Conservation (phyloP, 352 stramenopile species). For the Pythium periplocum region DNA sequence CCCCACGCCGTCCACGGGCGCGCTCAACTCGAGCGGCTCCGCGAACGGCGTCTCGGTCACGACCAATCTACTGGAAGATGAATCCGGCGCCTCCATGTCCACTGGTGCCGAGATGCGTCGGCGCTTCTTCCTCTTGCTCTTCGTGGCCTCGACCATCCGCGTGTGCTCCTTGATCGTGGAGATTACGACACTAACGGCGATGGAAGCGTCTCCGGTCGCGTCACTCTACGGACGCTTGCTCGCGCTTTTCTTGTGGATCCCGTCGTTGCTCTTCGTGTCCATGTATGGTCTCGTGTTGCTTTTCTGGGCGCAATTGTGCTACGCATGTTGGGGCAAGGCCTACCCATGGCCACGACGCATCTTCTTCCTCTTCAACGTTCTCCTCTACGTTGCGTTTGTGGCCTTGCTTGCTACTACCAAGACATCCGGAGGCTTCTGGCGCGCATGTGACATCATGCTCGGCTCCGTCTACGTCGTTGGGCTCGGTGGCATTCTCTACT, state of each 20-base stretch:
- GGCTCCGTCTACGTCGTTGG: conserved; percentile 57
- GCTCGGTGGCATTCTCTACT: conserved; percentile 71
- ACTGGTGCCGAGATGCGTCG: conserved; percentile 73
- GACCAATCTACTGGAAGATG: conserved; percentile 44
- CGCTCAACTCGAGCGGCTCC: no score
- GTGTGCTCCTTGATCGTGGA: conserved; percentile 57
- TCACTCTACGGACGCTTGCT: conserved; percentile 46
- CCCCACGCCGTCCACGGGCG: no score
- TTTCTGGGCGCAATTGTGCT: conserved; percentile 83
- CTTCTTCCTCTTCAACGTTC: conserved; percentile 75
- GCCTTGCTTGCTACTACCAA: conserved; percentile 38
- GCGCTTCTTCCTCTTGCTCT: conserved; percentile 71
- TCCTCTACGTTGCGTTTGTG: conserved; percentile 56
- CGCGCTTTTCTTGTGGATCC: conserved; percentile 66
- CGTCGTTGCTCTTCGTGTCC: conserved; percentile 77
- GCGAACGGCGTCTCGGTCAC: conserved; percentile 13
- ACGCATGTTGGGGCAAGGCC: conserved; percentile 71
- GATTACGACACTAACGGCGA: conserved; percentile 39
- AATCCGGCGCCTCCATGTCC: conserved; percentile 42
- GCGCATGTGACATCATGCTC: conserved; percentile 62
- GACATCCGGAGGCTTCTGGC: conserved; percentile 52
- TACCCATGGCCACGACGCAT: conserved; percentile 67
- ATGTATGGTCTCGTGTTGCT: conserved; percentile 84
- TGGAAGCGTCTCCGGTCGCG: conserved; percentile 31
- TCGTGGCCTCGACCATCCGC: conserved; percentile 57